Base-by-base conservation (phyloP, 1,284 basidiomycete species). In the Athelia sp. region DNA sequence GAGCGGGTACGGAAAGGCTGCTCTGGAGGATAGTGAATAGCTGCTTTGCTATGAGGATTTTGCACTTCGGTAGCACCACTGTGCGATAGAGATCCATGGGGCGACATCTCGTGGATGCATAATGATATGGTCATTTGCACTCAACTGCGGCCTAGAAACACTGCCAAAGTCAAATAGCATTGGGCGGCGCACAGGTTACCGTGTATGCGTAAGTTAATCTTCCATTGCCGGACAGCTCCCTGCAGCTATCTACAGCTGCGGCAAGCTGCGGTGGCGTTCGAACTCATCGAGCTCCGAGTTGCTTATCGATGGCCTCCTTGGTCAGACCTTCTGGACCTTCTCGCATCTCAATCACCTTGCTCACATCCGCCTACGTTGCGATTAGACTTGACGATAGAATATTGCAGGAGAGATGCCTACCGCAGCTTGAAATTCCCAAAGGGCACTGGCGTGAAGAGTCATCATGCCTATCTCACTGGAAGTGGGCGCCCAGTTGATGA, bases 401-500 rank as follows among this genome's bases (percentile, higher is more conserved):
- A 4, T 22, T 26, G 43, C 19, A 4, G 43, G 17, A 50, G 9
- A 48, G 34, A 29, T 18, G 68, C 81, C 63, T 56, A 88, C 88
- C 38, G 81, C 82, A 46, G 73, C 76, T 64, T 93, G 88, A 67
- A 94, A 94, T 56, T 87, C 81, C 15, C 87, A 69, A 43, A 92
- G 72, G 2, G 87, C 85, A 53, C 87, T 92, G 2, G 92, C 91
- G 57, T 95, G 88, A 4, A 95, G 72, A 1, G 91, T 94, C 63
- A 90, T 73, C 53, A 90, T 70, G 29, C 82, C 78, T 21, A 78
- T 90, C 61, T 93, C 89, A 53, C 82, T 84, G 1, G 82, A 76
- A 6, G 71, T 75, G 18, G 92, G 92, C 17, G 80, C 80, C 91
- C 92, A 95, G 70, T 94, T 93, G 66, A 96, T 72, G 47, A 95